phyloP scores from a whole-genome alignment of 2,329 filamentous ascomycete genomes.

The Colletotrichum tofieldiae region DNA sequence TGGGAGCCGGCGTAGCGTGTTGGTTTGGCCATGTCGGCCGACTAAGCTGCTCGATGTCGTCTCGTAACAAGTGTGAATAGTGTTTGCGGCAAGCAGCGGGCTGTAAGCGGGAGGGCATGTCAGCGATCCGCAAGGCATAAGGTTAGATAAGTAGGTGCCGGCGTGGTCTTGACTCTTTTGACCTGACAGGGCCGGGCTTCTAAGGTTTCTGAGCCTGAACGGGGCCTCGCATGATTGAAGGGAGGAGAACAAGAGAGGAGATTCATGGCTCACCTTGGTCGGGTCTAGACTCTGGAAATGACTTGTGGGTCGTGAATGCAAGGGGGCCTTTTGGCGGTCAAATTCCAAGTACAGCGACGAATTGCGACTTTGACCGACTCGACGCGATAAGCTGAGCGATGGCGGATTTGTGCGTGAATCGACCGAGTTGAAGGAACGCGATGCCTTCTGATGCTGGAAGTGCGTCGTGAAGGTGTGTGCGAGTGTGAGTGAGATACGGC shows the following conservation, averaged over 20 bases:
- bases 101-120: conserved; percentile 37
- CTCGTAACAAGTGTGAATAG: conserved; percentile 16
- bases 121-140: conserved; percentile 36
- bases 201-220: conserved; percentile 32
- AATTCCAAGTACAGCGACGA: conserved; percentile 34
- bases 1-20: conserved; percentile 62
- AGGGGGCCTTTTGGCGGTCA: conserved; percentile 43
- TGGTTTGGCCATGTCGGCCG: conserved; percentile 69
- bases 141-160: conserved; percentile 42
- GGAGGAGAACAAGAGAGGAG: conserved; percentile 42
- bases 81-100: conserved; percentile 35
- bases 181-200: conserved; percentile 27
- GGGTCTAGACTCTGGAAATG: conserved; percentile 44
- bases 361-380: conserved; percentile 29
- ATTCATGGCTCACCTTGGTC: conserved; percentile 44
- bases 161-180: conserved; percentile 27
- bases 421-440: background rate
- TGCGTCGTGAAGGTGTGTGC: conserved; percentile 13
- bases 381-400: conserved; percentile 7
- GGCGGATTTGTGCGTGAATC: background rate
- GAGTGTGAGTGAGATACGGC: conserved; percentile 18
- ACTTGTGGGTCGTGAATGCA: conserved; percentile 45
- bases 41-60: conserved; percentile 28
- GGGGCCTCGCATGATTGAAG: conserved; percentile 42
- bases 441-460: conserved; percentile 6